phyloP scores from a whole-genome alignment of 768 basidiomycete species.

The Boletus pseudo-olivaceus region DNA sequence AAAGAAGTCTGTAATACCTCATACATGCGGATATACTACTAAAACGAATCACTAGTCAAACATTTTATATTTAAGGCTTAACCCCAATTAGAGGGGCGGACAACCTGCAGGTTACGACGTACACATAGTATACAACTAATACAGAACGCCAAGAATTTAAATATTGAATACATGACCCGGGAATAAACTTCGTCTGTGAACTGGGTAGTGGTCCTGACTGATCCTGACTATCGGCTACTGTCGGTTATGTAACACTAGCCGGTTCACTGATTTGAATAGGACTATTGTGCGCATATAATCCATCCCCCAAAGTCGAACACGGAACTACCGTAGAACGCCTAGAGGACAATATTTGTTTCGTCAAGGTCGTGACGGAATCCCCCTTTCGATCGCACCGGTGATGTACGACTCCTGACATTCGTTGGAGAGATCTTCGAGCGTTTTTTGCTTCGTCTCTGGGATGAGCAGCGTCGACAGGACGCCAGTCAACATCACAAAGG shows the following conservation, averaged over 20 bases:
- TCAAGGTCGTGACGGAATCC: conserved; percentile 11
- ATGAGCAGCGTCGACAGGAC: conserved; percentile 76
- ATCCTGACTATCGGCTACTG: no score
- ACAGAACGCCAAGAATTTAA: not conserved
- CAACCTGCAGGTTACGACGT: not conserved
- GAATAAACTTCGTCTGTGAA: no score
- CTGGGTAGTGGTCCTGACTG: no score
- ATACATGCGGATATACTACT: not conserved
- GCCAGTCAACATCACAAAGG: conserved; percentile 82
- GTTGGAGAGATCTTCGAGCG: conserved; percentile 70
- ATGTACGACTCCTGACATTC: conserved; percentile 67
- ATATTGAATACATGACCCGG: not conserved
- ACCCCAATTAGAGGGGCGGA: not conserved
- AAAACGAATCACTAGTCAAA: not conserved
- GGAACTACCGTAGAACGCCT: not conserved
- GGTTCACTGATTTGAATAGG: no score
- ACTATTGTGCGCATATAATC: not conserved
- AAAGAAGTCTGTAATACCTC: not conserved
- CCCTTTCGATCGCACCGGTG: conserved; percentile 11
- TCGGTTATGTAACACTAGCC: no score
- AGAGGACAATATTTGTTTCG: not conserved
- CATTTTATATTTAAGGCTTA: not conserved
- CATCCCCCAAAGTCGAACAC: not conserved
- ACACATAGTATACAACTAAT: not conserved
- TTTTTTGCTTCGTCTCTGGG: conserved; percentile 70